Evolutionary conservation across 495 filamentous ascomycete genomes (phyloP).

Genomic region (Penicillium egyptiacum): DNA sequence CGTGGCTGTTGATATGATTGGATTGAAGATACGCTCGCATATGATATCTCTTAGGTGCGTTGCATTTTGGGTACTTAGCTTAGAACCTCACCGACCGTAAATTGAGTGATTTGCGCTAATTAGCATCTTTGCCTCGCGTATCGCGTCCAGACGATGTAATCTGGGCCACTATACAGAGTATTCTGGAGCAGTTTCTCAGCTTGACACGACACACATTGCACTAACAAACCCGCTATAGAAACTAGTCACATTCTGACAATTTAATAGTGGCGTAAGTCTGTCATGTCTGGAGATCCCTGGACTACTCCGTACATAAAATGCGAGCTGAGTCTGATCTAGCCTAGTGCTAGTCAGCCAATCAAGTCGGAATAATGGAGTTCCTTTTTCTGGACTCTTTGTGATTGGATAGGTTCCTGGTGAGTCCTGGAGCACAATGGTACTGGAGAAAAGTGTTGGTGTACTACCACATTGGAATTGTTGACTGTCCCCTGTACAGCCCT

Average conservation of each 20-base stretch:
- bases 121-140: neutral
- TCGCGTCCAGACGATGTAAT: neutral
- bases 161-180: neutral
- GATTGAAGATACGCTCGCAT: conserved; percentile 2
- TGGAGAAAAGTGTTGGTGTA: neutral
- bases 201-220: conserved; percentile 6
- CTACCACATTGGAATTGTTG: neutral
- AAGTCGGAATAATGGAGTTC: conserved; percentile 3
- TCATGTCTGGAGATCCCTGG: neutral
- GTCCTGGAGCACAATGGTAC: neutral
- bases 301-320: neutral
- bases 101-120: neutral
- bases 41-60: conserved; percentile 8
- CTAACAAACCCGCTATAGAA: conserved; percentile 3
- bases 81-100: neutral
- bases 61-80: neutral
- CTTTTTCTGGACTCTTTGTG: neutral
- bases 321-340: neutral
- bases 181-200: conserved; percentile 6
- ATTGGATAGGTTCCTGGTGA: conserved; percentile 1
- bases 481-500: neutral
- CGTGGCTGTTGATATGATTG: neutral
- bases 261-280: neutral
- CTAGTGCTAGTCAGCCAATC: neutral
- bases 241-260: conserved; percentile 8